Conservation (phyloP, 805 yeast species). For the Saturnispora galanensis region DNA sequence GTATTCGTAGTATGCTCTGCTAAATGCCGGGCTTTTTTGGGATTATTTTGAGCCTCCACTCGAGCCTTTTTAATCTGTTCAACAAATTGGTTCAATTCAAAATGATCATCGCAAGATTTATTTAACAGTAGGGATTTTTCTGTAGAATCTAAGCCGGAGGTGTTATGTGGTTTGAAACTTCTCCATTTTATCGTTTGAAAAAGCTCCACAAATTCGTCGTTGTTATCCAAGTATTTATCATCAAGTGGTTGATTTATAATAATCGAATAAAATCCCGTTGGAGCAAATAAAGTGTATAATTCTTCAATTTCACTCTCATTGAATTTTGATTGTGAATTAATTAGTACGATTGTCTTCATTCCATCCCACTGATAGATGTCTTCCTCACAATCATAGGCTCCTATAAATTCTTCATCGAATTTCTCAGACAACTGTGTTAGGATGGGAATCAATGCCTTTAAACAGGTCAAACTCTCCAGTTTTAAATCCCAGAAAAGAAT, state of each 20-base stretch:
- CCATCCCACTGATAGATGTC: conserved; percentile 7
- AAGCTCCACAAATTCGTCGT: neutral
- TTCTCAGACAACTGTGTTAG: neutral
- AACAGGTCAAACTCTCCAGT: neutral
- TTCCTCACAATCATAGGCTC: neutral
- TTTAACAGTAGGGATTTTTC: neutral
- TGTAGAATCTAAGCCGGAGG: neutral
- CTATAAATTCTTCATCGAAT: conserved; percentile 5
- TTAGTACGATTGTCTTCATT: neutral
- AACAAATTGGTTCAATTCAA: neutral
- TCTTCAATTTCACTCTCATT: neutral
- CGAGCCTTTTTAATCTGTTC: conserved; percentile 2
- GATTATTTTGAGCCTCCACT: neutral
- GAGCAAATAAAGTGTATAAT: neutral
- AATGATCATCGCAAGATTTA: neutral
- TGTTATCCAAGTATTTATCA: neutral
- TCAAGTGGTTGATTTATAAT: neutral
- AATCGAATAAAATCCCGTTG: neutral
- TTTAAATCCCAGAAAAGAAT: neutral
- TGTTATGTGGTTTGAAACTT: neutral
- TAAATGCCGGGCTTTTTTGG: neutral
- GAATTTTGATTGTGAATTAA: neutral
- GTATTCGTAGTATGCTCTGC: conserved; percentile 5
- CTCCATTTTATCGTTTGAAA: conserved; percentile 1
- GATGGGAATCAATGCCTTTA: neutral